A percentile compares a stretch with the other conserved stretches of the same genome.
These are phyloP conservation scores for Dactylellina drechsleri DNA, from an alignment of 2,329 filamentous ascomycete species.

Conservation along the genomic window DNA sequence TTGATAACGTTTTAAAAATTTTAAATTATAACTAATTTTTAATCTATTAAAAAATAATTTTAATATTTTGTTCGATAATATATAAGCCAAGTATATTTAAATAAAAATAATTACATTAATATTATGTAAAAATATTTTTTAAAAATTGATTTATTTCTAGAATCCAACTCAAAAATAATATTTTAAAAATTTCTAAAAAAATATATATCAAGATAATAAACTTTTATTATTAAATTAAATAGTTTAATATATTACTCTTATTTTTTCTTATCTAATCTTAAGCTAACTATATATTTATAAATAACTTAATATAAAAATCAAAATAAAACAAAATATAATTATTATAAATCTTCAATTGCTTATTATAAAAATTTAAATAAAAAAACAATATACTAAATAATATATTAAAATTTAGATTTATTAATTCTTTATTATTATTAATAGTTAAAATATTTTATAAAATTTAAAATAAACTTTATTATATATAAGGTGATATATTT, in stretches of 20 bases:
- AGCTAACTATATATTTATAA: not conserved
- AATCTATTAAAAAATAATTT: too few relatives aligned
- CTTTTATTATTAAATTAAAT: not conserved
- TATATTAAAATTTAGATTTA: too few relatives aligned
- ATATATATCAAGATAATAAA: constrained; percentile 7
- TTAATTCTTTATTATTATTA: too few relatives aligned
- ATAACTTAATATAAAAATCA: constrained; percentile 8
- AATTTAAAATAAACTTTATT: too few relatives aligned
- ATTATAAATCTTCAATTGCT: not conserved
- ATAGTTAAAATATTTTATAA: too few relatives aligned
- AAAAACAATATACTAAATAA: constrained; percentile 31
- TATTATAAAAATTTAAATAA: constrained; percentile 28
- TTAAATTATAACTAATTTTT: constrained; percentile 63
- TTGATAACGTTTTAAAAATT: constrained; percentile 65
- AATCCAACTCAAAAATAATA: not conserved
- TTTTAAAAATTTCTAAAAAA: constrained; percentile 5
- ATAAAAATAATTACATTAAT: constrained; percentile 14
- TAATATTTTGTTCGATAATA: constrained; percentile 65
- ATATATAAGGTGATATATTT: too few relatives aligned
- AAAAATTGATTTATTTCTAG: constrained; percentile 15
- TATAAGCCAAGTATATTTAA: constrained; percentile 62
- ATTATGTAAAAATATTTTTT: not conserved
- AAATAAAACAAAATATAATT: constrained; percentile 1
- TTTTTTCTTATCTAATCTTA: not conserved
- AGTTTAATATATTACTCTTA: not conserved